Base-by-base conservation (phyloP, 2,329 filamentous ascomycete species). In the Hymenoscyphus salicellus region DNA sequence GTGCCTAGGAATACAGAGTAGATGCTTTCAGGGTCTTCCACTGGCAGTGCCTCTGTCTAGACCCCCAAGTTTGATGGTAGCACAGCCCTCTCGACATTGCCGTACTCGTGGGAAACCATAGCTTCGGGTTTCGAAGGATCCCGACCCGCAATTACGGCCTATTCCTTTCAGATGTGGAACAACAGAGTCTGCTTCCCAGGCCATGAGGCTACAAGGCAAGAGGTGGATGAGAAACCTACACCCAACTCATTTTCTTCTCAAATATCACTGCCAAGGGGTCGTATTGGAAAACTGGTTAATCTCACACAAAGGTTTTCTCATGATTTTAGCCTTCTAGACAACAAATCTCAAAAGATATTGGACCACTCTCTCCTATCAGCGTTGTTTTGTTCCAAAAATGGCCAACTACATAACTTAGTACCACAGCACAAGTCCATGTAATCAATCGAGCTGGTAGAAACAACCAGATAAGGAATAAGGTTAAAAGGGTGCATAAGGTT, bases 381-480 rank as follows among this genome's bases (percentile, higher is more conserved):
- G 23, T 26, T 52, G 8, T 52, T 52, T 23, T 52, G 20, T 14
- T 23, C 20, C 20, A 14, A 52, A 52, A 23, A 26, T 52, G 46
- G 46, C 46, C 20, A 26, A 23, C n/a, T 52, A 52, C 46, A 52
- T 52, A 52, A 23, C 46, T 23, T 23, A 20, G 10, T 26, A 23
- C 36, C 36, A 23, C 46, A 20, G n/a, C 20, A 52, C 20, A 52
- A 23, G 46, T 52, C 46, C 11, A 23, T 11, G 46, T 52, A 23
- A 52, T 26, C 46, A 52, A 52, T 28, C 46, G 20, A 14, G 11
- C 46, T 20, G 23, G 20, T 23, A 28, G 46, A 52, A 52, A 11
- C 26, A 14, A 3, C 55, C 26, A 30, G 55, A 56, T 56, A 30
- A 56, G 55, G 55, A 17, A 56, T 56, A 56, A 56, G 55, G 55